Evolutionary conservation across 2,329 filamentous ascomycete genomes (phyloP).

Genomic region (Alternaria gansuensis): DNA sequence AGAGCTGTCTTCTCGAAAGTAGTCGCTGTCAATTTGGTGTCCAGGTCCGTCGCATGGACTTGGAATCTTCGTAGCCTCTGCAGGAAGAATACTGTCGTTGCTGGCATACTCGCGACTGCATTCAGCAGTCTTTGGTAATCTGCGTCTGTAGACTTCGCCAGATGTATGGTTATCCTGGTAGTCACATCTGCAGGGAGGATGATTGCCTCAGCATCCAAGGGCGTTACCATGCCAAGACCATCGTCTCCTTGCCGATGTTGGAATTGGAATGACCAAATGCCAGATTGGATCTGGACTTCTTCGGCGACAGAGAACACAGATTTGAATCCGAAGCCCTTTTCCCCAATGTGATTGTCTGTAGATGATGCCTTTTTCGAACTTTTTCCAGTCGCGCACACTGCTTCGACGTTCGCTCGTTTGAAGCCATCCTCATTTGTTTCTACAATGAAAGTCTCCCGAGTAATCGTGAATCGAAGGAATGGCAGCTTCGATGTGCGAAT

Average conservation of each 20-base stretch:
- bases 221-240: slow-evolving; percentile 64
- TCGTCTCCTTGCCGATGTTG: slow-evolving; percentile 50
- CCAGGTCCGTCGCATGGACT: slow-evolving; percentile 6
- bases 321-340: slow-evolving; percentile 54
- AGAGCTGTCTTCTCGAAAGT: not conserved
- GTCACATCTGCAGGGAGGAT: slow-evolving; percentile 17
- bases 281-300: slow-evolving; percentile 54
- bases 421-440: slow-evolving; percentile 59
- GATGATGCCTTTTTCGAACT: slow-evolving; percentile 48
- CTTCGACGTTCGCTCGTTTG: slow-evolving; percentile 44
- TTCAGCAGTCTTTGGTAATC: slow-evolving; percentile 17
- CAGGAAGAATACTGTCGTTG: slow-evolving; percentile 27
- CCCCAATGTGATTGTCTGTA: slow-evolving; percentile 43
- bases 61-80: slow-evolving; percentile 18
- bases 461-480: slow-evolving; percentile 35
- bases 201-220: slow-evolving; percentile 41
- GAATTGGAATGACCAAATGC: slow-evolving; percentile 51
- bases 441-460: slow-evolving; percentile 50
- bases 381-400: slow-evolving; percentile 52
- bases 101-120: slow-evolving; percentile 22
- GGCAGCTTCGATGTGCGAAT: slow-evolving; percentile 14
- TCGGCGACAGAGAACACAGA: slow-evolving; percentile 47
- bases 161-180: slow-evolving; percentile 32
- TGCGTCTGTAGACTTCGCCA: slow-evolving; percentile 4
- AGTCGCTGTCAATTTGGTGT: not conserved